Evolutionary conservation across 2,329 filamentous ascomycete species (phyloP).

Genomic region (Colletotrichum cordylinicola): DNA sequence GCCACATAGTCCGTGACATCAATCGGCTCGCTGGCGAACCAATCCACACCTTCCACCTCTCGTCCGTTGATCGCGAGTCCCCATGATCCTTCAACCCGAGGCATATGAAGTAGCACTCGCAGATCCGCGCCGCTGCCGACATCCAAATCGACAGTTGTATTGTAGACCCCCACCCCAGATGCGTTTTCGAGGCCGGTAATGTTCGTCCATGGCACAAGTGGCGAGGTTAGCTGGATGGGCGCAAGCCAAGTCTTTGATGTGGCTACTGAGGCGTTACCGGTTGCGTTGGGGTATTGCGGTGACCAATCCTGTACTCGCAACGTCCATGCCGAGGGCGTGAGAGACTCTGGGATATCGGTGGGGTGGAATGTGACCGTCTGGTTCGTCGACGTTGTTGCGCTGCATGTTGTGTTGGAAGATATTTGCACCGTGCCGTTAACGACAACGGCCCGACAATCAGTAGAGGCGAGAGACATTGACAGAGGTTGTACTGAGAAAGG

Average conservation of each 20-base stretch:
- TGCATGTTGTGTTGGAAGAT: background rate
- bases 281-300: background rate
- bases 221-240: background rate
- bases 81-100: background rate
- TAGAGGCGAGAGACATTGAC: background rate
- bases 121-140: background rate
- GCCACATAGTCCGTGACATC: background rate
- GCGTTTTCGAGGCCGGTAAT: background rate
- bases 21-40: background rate
- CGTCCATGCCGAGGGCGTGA: background rate
- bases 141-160: rapidly evolving
- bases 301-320: background rate
- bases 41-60: background rate
- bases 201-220: background rate
- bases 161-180: background rate
- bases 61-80: background rate
- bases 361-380: background rate
- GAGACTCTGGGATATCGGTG: background rate
- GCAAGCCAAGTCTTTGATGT: background rate
- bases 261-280: background rate
- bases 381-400: background rate
- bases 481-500: background rate
- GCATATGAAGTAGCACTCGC: background rate
- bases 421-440: background rate
- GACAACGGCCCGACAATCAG: background rate